phyloP scores from a whole-genome alignment of 2,329 filamentous ascomycete genomes.

The Sclerotinia minor region DNA sequence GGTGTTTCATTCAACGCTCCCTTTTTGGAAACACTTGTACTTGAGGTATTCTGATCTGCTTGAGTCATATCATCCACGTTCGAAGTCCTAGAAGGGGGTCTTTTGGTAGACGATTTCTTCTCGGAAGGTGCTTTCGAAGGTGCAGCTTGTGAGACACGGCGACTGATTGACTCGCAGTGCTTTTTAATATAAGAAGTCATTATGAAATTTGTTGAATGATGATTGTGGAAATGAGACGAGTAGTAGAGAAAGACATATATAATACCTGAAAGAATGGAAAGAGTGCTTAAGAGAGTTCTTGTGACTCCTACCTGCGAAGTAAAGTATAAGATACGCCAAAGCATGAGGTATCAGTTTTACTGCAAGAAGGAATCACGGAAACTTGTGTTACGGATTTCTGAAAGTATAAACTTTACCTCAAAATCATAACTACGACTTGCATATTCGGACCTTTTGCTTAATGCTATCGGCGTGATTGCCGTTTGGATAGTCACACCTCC shows the following conservation, averaged over 20 bases:
- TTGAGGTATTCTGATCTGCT: not conserved
- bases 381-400: not conserved
- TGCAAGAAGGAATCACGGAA: not conserved
- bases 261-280: not conserved
- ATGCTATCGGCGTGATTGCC: too few relatives aligned
- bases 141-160: not conserved
- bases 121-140: not conserved
- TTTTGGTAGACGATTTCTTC: not conserved
- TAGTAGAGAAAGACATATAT: not conserved
- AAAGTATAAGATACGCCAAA: not conserved
- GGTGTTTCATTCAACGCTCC: not conserved
- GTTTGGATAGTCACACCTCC: not conserved
- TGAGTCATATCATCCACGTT: not conserved
- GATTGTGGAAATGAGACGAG: not conserved
- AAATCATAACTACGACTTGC: not conserved
- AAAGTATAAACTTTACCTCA: not conserved
- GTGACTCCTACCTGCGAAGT: not conserved
- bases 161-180: not conserved
- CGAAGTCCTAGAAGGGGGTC: not conserved
- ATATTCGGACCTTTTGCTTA: constrained; percentile 1
- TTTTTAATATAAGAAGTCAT: not conserved
- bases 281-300: not conserved
- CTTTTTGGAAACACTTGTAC: not conserved
- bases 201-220: not conserved
- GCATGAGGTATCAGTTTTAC: not conserved